These are phyloP conservation scores for Xylariaceae sp. DNA, from an alignment of 2,329 filamentous ascomycete species.

Conservation along the genomic window DNA sequence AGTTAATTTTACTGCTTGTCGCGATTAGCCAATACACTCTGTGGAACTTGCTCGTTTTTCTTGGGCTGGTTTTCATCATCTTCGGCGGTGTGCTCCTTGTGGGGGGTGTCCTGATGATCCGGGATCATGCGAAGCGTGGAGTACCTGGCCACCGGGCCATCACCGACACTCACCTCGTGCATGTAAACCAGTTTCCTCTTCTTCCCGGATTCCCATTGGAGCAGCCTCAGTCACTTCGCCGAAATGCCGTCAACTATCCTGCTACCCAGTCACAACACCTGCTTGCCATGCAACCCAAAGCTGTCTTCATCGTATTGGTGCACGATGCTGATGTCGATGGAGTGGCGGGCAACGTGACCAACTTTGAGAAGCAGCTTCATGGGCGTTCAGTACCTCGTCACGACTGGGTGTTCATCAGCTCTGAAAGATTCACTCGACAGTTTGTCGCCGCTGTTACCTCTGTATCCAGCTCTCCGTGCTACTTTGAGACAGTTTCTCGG, in stretches of 20 bases:
- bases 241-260: too few species aligned
- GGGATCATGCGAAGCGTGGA: too few species aligned
- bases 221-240: too few species aligned
- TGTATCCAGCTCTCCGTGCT: conserved; percentile 62
- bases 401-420: conserved; percentile 84
- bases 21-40: too few species aligned
- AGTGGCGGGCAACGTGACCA: conserved; percentile 61
- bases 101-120: too few species aligned
- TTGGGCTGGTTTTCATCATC: conserved; percentile 13
- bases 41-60: conserved; percentile 13
- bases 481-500: conserved; percentile 65
- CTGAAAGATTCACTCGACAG: conserved; percentile 66
- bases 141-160: too few species aligned
- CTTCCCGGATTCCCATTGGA: too few species aligned
- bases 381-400: conserved; percentile 64
- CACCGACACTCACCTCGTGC: too few species aligned
- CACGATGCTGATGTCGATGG: conserved; percentile 63
- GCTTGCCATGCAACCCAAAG: conserved; percentile 23
- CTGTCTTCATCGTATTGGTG: conserved; percentile 57
- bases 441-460: conserved; percentile 65
- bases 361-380: conserved; percentile 74
- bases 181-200: too few species aligned
- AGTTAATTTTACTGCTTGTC: too few species aligned
- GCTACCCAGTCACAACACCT: too few species aligned
- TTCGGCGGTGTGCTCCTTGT: conserved; percentile 13